Base-by-base conservation (phyloP, 2,329 filamentous ascomycete genomes). In the Calonectria pauciramosa region DNA sequence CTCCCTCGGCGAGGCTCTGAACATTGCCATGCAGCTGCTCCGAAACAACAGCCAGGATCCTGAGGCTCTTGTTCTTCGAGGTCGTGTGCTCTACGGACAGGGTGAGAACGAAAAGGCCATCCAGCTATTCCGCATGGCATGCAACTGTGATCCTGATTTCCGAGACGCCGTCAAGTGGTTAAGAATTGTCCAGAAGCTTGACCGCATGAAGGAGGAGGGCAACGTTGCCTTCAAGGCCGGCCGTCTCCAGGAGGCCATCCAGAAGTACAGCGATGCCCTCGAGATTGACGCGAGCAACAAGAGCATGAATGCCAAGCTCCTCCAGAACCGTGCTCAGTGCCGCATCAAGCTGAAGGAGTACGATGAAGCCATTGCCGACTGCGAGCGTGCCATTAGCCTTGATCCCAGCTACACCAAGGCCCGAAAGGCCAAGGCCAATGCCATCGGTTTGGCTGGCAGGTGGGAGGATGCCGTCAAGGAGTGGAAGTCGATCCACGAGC, bases 41-140 rank as follows among this genome's bases (percentile, higher is more conserved):
- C 92, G 97, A 68, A 90, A 91, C 82, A 99, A 99, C 87, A 95
- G 90, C 84, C 94, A 96, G 83, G 97, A 99, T 82, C 96, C 97
- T 2, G 97, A 99, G 86, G 97, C 96, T 1, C 88, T 99, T 77
- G 95, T 98, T 8, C 91, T 99, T 67, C 92, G 96, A 63, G 97
- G 96, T 30, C 92, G 96, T 76, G 94, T 95, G 20, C 90, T 98
- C 65, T 99, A 99, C 82, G 93, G 93, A 5, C 95, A 97, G 83
- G 97, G 97, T 36, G 97, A 99, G 80, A 98, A 98, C 82, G 95
- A 97, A 3, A 98, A 98, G 89, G 96, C 97, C 2, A 91, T 98
- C 54, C 94, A 96, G 83, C 95, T 97, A 84, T 97, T 99, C 88
- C 92, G 95, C 78, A 95, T 97, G 87, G 97, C 96, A 26, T 88